These are phyloP conservation scores for Hypomyces rosellus DNA, from an alignment of 2,329 filamentous ascomycete genomes.

Conservation along the genomic window DNA sequence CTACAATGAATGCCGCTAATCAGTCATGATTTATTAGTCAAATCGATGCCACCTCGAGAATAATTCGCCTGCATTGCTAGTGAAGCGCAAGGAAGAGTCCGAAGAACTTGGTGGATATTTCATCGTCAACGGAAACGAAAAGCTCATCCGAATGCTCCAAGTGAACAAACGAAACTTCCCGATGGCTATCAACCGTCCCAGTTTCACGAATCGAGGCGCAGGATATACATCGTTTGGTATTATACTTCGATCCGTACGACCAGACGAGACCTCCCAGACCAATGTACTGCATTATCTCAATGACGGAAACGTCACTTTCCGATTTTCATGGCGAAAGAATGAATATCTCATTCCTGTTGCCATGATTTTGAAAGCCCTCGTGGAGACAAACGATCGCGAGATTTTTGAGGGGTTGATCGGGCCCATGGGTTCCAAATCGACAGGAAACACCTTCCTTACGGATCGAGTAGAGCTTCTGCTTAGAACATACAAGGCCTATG, in stretches of 20 bases:
- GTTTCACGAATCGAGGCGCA: conserved; percentile 80
- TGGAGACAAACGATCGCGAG: conserved; percentile 93
- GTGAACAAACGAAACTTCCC: conserved; percentile 90
- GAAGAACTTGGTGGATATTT: conserved; percentile 97
- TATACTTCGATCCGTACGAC: conserved; percentile 83
- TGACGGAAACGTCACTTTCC: conserved; percentile 93
- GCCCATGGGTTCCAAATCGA: conserved; percentile 64
- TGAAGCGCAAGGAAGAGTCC: conserved; percentile 85
- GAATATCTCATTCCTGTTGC: conserved; percentile 93
- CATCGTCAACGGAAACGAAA: conserved; percentile 95
- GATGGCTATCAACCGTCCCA: conserved; percentile 85
- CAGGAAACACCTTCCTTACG: conserved; percentile 86
- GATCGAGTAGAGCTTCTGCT: conserved; percentile 89
- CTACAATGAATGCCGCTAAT: background rate
- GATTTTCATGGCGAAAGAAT: conserved; percentile 96
- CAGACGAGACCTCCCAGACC: conserved; percentile 97
- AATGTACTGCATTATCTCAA: conserved; percentile 94
- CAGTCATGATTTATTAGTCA: conserved; percentile 46
- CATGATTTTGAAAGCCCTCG: conserved; percentile 92
- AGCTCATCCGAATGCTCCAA: conserved; percentile 87
- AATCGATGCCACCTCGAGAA: conserved; percentile 87
- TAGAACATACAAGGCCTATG: conserved; percentile 88
- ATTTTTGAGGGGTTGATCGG: conserved; percentile 94
- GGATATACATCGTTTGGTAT: conserved; percentile 88
- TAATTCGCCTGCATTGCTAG: conserved; percentile 73